A percentile compares a stretch with the other conserved stretches of the same genome.
Conservation (phyloP, 345 rosid species). For the Populus alba region DNA sequence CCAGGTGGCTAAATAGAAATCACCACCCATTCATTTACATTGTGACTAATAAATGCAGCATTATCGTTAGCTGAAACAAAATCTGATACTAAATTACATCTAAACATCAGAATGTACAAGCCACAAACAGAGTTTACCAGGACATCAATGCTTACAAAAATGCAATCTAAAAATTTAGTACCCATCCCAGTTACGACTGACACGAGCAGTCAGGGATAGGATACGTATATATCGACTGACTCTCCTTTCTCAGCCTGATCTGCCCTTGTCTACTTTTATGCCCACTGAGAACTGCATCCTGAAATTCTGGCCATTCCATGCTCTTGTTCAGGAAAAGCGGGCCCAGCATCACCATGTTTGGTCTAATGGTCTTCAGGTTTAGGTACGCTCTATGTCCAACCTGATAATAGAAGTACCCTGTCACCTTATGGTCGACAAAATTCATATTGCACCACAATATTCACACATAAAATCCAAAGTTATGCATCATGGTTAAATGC, state of each 20-base stretch:
- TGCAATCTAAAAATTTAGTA: background rate
- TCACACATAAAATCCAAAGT: background rate
- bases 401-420: conserved; percentile 5
- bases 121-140: background rate
- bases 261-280: conserved; percentile 34
- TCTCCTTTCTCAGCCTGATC: conserved; percentile 31
- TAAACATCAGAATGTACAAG: background rate
- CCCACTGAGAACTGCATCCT: conserved; percentile 25
- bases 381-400: conserved; percentile 30
- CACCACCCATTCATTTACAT: background rate
- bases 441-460: background rate
- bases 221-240: conserved; percentile 30
- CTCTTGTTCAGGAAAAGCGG: conserved; percentile 29
- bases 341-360: conserved; percentile 31
- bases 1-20: background rate
- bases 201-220: conserved; percentile 35
- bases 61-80: background rate
- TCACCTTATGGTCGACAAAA: background rate
- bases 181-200: conserved; percentile 1
- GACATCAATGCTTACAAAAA: background rate
- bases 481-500: background rate
- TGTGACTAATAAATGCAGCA: background rate
- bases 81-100: background rate
- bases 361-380: conserved; percentile 34
- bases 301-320: conserved; percentile 26